A percentile compares a stretch with the other conserved stretches of the same genome.
These are phyloP conservation scores for Hypoxylon lienhwacheense DNA, from an alignment of 495 filamentous ascomycete species.

Conservation along the genomic window DNA sequence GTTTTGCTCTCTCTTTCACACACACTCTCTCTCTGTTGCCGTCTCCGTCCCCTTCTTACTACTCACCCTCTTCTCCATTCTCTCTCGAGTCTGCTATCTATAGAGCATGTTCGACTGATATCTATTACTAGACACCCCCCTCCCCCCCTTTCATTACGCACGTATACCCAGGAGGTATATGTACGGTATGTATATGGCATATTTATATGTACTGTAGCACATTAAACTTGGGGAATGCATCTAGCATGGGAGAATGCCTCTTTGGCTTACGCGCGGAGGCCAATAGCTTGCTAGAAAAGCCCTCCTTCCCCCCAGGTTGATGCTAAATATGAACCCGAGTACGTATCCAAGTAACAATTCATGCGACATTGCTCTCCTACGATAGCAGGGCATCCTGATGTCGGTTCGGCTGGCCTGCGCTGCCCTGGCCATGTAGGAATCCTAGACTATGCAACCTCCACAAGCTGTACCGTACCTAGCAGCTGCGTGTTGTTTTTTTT, in stretches of 20 bases:
- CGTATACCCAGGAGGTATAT: no score
- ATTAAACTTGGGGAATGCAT: slow-evolving; percentile 7
- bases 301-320: slow-evolving; percentile 19
- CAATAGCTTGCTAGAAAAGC: slow-evolving; percentile 19
- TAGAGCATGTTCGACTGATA: no score
- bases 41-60: no score
- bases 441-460: slow-evolving; percentile 37
- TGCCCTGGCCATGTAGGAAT: slow-evolving; percentile 31
- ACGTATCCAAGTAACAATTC: slow-evolving; percentile 23
- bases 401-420: slow-evolving; percentile 28
- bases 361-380: slow-evolving; percentile 28
- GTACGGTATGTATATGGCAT: neutral
- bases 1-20: slow-evolving; percentile 4
- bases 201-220: slow-evolving; percentile 12
- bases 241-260: slow-evolving; percentile 12
- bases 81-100: no score
- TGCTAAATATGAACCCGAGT: slow-evolving; percentile 29
- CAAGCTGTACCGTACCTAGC: slow-evolving; percentile 28
- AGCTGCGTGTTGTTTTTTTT: slow-evolving; percentile 28
- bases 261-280: slow-evolving; percentile 12
- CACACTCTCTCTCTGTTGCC: no score
- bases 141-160: no score
- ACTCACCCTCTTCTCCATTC: no score
- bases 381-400: slow-evolving; percentile 24
- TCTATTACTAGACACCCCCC: no score